Conservation (phyloP, 2,329 filamentous ascomycete species). For the Knoxdaviesia capensis region DNA sequence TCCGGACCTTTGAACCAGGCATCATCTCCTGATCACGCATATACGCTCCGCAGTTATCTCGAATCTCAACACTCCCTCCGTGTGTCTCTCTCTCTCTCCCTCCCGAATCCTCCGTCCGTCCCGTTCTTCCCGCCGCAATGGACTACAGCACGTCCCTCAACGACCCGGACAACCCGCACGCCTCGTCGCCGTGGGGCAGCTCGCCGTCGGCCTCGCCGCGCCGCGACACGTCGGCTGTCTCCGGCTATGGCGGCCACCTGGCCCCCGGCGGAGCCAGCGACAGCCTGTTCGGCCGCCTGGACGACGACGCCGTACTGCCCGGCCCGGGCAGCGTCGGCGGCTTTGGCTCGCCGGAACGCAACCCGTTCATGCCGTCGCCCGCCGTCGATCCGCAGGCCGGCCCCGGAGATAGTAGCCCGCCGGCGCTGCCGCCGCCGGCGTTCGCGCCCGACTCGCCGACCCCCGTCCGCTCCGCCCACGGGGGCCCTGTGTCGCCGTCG, state of each 20-base stretch:
- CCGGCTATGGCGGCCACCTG: conserved; percentile 16
- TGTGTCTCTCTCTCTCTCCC: too few species aligned
- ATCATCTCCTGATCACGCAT: too few species aligned
- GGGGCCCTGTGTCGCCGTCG: too few species aligned
- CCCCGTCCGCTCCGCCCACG: too few species aligned
- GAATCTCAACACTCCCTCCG: too few species aligned
- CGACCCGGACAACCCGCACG: conserved; percentile 31
- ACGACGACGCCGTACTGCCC: conserved; percentile 1
- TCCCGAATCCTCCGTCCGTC: too few species aligned
- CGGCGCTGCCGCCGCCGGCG: too few species aligned
- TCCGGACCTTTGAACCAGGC: too few species aligned
- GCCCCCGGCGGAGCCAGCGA: background rate
- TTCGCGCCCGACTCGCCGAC: too few species aligned
- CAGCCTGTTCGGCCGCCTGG: background rate
- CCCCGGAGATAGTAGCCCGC: background rate
- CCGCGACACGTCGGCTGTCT: conserved; percentile 22
- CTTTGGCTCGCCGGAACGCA: background rate
- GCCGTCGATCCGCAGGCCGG: background rate
- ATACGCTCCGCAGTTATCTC: too few species aligned
- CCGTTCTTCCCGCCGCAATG: conserved; percentile 15
- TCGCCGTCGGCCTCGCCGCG: conserved; percentile 30
- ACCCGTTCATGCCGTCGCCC: background rate
- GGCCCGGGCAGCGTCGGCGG: background rate
- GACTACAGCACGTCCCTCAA: conserved; percentile 36
- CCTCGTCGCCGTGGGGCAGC: conserved; percentile 34